Evolutionary conservation across 495 filamentous ascomycete species (phyloP), one percentile per base, ranked within the genome.

Genomic region (Trichoderma reesei): DNA sequence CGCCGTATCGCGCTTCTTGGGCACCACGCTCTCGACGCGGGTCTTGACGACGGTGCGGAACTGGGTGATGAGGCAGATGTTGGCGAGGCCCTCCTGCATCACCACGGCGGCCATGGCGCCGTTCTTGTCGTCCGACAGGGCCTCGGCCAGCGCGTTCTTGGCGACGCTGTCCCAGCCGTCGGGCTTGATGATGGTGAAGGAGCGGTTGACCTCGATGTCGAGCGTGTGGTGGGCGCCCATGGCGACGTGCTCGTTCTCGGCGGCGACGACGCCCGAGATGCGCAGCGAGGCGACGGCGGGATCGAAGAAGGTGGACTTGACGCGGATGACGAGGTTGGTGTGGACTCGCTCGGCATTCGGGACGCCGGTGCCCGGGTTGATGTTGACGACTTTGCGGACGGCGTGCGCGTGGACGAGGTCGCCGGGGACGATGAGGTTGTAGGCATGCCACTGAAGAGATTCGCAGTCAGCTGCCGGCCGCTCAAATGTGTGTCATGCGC

Each of bases 141-240:
- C 89, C 72, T 96, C 92, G 62, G 84, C 81, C 5, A 98, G 79
- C 63, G 86, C 84, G 64, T 89, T 86, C 59, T 89, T 74, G 6
- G 92, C 90, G 3, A 98, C 88, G 71, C 87, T 90, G 72, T 98
- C 95, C 94, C 94, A 98, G 11, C 89, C 90, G 11, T 88, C 85
- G 1, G 91, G 74, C 63, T 92, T 96, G 74, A 95, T 96, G 64
- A 96, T 86, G 37, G 92, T 84, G 59, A 94, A 87, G 51, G 94
- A 75, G 16, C 76, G 67, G 68, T 77, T 74, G 56, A 79, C 71
- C 72, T 96, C 92, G 26, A 98, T 80, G 67, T 96, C 92, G 5
- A 98, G 82, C 3, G 94, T 98, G 72, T 98, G 94, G 71, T 88
- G 88, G 66, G 88, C 84, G 9, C 94, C 94, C 37, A 96, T 75